These are phyloP conservation scores for Mycena venus DNA, from an alignment of 768 basidiomycete genomes.

Conservation along the genomic window DNA sequence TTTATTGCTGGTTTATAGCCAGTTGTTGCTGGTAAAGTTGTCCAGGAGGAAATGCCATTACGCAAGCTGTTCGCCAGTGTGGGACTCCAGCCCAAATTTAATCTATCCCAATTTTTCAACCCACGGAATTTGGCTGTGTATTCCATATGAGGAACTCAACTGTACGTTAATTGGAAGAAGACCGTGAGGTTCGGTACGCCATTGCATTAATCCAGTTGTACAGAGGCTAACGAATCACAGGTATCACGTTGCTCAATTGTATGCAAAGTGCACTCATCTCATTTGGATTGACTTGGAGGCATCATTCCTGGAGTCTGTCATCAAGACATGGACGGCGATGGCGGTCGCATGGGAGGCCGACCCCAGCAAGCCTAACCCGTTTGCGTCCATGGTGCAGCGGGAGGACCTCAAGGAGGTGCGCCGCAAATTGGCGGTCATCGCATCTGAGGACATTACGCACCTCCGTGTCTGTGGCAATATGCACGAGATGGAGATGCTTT, in stretches of 20 bases:
- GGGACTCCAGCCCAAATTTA: too few relatives aligned
- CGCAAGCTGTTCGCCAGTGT: too few relatives aligned
- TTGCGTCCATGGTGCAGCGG: neutral
- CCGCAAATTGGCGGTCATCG: conserved; percentile 21
- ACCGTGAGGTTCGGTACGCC: neutral
- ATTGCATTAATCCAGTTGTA: too few relatives aligned
- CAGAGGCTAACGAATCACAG: neutral
- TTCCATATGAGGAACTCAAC: too few relatives aligned
- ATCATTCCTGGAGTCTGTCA: conserved; percentile 39
- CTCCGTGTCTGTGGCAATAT: conserved; percentile 17
- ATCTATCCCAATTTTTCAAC: too few relatives aligned
- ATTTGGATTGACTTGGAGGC: neutral
- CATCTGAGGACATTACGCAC: neutral
- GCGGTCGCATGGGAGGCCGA: conserved; percentile 26
- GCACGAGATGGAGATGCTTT: conserved; percentile 24
- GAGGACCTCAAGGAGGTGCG: conserved; percentile 21
- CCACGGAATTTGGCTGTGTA: too few relatives aligned
- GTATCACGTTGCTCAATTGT: neutral
- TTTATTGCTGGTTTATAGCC: too few relatives aligned
- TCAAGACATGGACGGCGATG: conserved; percentile 9
- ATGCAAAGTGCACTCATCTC: neutral
- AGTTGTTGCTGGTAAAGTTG: too few relatives aligned
- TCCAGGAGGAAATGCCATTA: too few relatives aligned
- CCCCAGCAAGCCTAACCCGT: conserved; percentile 24
- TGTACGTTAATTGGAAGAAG: conserved; percentile 20